Conservation (phyloP, 805 yeast species). For the Wickerhamiella bombiphila region DNA sequence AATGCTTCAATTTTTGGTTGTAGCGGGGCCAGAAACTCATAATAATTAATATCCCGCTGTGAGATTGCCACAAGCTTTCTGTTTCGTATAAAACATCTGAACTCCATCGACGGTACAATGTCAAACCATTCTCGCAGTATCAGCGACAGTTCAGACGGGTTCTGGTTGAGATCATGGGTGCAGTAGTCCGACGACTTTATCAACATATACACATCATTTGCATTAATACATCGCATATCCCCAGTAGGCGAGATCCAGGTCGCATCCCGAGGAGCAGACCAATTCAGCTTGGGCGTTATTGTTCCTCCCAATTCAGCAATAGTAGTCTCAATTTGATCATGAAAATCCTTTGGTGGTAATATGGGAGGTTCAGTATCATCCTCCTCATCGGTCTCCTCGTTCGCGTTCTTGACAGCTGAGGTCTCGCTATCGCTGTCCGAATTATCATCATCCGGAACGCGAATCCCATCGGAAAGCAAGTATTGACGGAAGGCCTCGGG, state of each 20-base stretch:
- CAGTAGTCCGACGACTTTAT: conserved; percentile 80
- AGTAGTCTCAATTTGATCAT: conserved; percentile 32
- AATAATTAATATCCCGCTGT: conserved; percentile 78
- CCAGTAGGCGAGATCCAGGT: conserved; percentile 78
- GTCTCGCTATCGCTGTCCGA: conserved; percentile 7
- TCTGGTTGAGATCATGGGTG: conserved; percentile 65
- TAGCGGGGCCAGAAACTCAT: conserved; percentile 48
- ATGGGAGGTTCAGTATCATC: conserved; percentile 26
- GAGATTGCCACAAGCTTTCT: conserved; percentile 53
- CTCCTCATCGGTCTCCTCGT: conserved; percentile 47
- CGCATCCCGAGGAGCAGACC: conserved; percentile 96
- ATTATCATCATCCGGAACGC: conserved; percentile 34
- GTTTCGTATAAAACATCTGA: conserved; percentile 66
- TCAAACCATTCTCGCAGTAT: conserved; percentile 72
- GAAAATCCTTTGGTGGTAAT: conserved; percentile 41
- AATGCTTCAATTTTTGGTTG: conserved; percentile 32
- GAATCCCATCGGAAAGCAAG: conserved; percentile 52
- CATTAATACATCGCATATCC: conserved; percentile 52
- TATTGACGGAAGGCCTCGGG: conserved; percentile 47
- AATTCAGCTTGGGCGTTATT: conserved; percentile 80
- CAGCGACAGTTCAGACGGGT: conserved; percentile 28
- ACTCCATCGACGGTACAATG: conserved; percentile 81
- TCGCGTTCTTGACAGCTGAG: conserved; percentile 42
- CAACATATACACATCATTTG: conserved; percentile 64
- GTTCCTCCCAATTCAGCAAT: conserved; percentile 38